phyloP scores from a whole-genome alignment of 208 protist genomes.

The Porcisia hertigi region DNA sequence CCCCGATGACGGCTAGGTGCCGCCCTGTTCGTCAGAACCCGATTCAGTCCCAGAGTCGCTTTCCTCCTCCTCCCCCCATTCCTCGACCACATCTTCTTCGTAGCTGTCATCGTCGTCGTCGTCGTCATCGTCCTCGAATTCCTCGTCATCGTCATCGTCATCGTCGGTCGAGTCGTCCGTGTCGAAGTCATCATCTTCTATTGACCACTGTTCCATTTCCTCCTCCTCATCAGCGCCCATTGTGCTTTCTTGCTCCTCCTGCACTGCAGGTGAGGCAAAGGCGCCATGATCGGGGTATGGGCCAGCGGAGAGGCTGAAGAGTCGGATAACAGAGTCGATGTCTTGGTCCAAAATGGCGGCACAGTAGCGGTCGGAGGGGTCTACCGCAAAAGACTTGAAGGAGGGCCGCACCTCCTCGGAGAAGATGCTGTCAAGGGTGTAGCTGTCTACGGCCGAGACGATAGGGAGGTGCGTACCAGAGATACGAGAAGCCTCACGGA shows the following conservation, averaged over 20 bases:
- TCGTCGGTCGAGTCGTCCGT: conserved; percentile 22
- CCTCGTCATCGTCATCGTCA: conserved; percentile 24
- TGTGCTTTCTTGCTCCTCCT: conserved; percentile 40
- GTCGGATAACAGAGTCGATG: conserved; percentile 56
- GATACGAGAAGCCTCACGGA: conserved; percentile 51
- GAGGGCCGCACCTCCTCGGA: conserved; percentile 72
- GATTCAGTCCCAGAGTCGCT: conserved; percentile 7
- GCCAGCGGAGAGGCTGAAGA: conserved; percentile 83
- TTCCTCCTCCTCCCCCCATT: conserved; percentile 12
- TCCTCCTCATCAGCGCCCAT: conserved; percentile 53
- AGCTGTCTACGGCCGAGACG: conserved; percentile 80
- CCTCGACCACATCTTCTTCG: conserved; percentile 13
- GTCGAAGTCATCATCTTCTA: conserved; percentile 41
- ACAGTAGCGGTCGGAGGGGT: conserved; percentile 86
- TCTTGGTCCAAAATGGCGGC: conserved; percentile 79
- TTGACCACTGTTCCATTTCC: conserved; percentile 41
- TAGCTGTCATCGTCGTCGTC: conserved; percentile 23
- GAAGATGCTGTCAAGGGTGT: conserved; percentile 77
- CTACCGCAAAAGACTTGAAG: conserved; percentile 76
- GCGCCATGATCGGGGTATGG: conserved; percentile 57
- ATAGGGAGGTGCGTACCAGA: conserved; percentile 47
- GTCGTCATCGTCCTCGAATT: conserved; percentile 36
- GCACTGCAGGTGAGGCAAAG: conserved; percentile 57
- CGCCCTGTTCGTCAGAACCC: conserved; percentile 7
- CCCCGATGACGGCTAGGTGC: not conserved